These are phyloP conservation scores for Coemansia sp. DNA, from an alignment of 192 early-diverging fungal genomes.

Conservation along the genomic window DNA sequence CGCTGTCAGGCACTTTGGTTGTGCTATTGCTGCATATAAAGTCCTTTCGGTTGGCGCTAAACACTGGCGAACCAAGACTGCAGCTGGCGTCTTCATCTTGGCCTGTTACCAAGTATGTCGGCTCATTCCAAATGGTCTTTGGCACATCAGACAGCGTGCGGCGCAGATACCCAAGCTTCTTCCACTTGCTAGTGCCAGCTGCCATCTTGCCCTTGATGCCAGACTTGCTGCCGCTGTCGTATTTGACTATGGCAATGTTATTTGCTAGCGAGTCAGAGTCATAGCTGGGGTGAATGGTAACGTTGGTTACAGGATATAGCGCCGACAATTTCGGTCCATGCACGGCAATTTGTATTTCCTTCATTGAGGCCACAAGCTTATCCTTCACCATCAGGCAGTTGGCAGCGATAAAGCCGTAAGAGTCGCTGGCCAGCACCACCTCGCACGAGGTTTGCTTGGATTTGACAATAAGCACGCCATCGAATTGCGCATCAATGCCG, in stretches of 20 bases:
- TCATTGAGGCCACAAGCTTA: not conserved
- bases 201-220: not conserved
- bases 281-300: slow-evolving; percentile 26
- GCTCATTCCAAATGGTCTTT: slow-evolving; percentile 16
- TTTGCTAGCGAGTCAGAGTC: slow-evolving; percentile 29
- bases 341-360: slow-evolving; percentile 20
- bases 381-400: slow-evolving; percentile 20
- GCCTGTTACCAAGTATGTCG: slow-evolving; percentile 1
- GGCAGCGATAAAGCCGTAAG: slow-evolving; percentile 31
- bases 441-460: slow-evolving; percentile 30
- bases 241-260: slow-evolving; percentile 37
- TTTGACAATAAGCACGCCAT: slow-evolving; percentile 32
- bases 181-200: slow-evolving; percentile 9
- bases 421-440: slow-evolving; percentile 13
- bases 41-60: slow-evolving; percentile 26
- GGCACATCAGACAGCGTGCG: slow-evolving; percentile 12
- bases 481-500: slow-evolving; percentile 1
- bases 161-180: slow-evolving; percentile 18
- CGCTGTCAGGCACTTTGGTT: slow-evolving; percentile 1
- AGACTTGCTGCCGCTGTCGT: slow-evolving; percentile 5
- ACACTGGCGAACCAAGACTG: slow-evolving; percentile 26
- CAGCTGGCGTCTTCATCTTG: slow-evolving; percentile 10
- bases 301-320: slow-evolving; percentile 1
- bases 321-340: slow-evolving; percentile 11
- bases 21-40: slow-evolving; percentile 27